A percentile compares a stretch with the other conserved stretches of the same genome.
Evolutionary conservation across 1,284 basidiomycete genomes (phyloP).

Genomic region (Schizophyllum commune): DNA sequence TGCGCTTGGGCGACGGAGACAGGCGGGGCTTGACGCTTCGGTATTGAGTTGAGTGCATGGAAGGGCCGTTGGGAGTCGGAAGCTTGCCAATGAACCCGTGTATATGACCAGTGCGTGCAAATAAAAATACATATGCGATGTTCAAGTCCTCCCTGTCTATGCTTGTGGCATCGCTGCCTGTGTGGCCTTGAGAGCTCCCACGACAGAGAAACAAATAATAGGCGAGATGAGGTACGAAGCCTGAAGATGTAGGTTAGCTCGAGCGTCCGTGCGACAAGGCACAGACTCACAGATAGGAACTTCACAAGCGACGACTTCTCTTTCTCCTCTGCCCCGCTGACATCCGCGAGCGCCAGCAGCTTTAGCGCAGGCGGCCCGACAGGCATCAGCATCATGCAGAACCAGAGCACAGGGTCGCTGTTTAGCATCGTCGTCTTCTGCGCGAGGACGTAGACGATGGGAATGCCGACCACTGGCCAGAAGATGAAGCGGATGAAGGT

Average conservation of each 20-base stretch:
- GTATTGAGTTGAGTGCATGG: no score
- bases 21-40: neutral
- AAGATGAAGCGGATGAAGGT: constrained; percentile 10
- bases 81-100: neutral
- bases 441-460: constrained; percentile 11
- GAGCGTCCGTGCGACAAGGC: neutral
- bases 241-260: neutral
- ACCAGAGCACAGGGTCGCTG: constrained; percentile 14
- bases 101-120: neutral
- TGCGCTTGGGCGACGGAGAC: neutral
- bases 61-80: neutral
- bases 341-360: constrained; percentile 11
- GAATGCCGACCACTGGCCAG: constrained; percentile 10
- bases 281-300: constrained; percentile 8
- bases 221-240: constrained; percentile 10
- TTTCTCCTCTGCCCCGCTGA: constrained; percentile 4
- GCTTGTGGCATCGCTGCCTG: neutral
- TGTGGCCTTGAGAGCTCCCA: constrained; percentile 8
- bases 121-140: neutral
- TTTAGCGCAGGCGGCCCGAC: constrained; percentile 12
- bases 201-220: constrained; percentile 10
- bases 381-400: constrained; percentile 15
- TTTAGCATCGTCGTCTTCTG: constrained; percentile 7
- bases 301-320: constrained; percentile 13
- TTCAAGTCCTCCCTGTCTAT: neutral